Conservation (phyloP, 2,329 filamentous ascomycete species). For the Hirsutella thompsonii region DNA sequence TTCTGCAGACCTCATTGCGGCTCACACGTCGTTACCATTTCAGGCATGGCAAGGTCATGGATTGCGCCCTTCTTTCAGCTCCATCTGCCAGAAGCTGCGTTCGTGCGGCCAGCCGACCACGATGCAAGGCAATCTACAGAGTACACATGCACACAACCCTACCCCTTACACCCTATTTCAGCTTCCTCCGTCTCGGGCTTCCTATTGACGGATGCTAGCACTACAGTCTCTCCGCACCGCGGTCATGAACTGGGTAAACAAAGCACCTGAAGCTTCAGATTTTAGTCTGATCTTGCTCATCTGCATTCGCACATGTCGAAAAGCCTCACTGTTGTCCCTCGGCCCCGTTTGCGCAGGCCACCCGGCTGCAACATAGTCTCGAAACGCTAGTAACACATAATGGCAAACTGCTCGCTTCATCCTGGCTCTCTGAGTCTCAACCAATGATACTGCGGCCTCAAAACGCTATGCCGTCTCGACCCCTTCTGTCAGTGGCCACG, state of each 20-base stretch:
- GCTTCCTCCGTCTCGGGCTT: too few species aligned
- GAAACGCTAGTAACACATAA: not conserved
- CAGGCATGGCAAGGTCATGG: not conserved
- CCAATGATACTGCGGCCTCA: not conserved
- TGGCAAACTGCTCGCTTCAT: not conserved
- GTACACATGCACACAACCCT: not conserved
- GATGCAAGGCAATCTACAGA: not conserved
- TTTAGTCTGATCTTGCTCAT: not conserved
- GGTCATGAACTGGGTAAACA: too few species aligned
- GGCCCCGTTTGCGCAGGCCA: not conserved
- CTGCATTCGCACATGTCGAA: not conserved
- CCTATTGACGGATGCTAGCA: too few species aligned
- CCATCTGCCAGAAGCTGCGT: not conserved
- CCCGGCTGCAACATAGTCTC: not conserved
- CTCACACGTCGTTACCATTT: not conserved
- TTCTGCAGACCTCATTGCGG: too few species aligned
- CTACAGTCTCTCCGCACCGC: too few species aligned
- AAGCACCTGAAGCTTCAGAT: too few species aligned
- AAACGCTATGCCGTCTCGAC: too few species aligned
- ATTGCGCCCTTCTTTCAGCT: constrained; percentile 1
- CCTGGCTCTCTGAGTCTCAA: not conserved
- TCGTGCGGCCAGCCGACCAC: not conserved
- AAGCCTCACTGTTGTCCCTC: not conserved
- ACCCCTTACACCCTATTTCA: not conserved
- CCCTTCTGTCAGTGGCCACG: too few species aligned